phyloP scores from a whole-genome alignment of 495 filamentous ascomycete species.

The Talaromyces trachyspermus region DNA sequence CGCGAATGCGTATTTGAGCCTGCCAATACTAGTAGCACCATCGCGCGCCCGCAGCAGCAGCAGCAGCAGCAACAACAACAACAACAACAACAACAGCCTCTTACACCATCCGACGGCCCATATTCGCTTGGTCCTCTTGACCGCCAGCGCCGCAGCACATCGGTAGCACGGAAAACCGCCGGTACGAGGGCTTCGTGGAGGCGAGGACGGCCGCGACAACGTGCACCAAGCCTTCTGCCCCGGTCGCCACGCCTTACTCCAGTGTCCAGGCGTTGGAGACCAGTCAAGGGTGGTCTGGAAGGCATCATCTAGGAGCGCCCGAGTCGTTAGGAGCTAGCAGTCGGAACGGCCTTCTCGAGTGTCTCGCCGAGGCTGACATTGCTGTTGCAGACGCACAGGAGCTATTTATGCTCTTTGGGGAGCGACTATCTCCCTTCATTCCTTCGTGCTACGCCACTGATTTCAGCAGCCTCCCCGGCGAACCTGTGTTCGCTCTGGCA shows the following conservation, averaged over 20 bases:
- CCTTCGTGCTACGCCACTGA: neutral
- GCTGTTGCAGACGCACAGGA: neutral
- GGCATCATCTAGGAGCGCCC: neutral
- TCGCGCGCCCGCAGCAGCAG: neutral
- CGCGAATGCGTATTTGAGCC: conserved; percentile 9
- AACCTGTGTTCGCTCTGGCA: neutral
- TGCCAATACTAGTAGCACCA: neutral
- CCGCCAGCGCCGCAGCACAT: conserved; percentile 4
- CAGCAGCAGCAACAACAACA: too few species aligned
- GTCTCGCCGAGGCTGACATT: neutral
- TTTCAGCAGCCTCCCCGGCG: neutral
- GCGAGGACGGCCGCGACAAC: neutral
- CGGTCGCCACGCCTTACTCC: neutral
- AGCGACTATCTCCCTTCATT: neutral
- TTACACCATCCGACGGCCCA: conserved; percentile 4
- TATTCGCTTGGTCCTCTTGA: conserved; percentile 1
- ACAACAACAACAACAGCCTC: neutral
- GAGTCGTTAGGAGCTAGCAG: neutral
- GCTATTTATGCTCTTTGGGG: neutral
- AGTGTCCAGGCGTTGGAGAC: neutral
- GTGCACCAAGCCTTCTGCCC: neutral
- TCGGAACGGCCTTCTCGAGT: neutral
- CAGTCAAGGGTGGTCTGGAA: neutral
- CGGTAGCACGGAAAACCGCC: conserved; percentile 7
- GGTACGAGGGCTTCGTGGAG: neutral